Base-by-base conservation (phyloP, 176 grass and related monocot genomes). In the Panicum miliaceum region DNA sequence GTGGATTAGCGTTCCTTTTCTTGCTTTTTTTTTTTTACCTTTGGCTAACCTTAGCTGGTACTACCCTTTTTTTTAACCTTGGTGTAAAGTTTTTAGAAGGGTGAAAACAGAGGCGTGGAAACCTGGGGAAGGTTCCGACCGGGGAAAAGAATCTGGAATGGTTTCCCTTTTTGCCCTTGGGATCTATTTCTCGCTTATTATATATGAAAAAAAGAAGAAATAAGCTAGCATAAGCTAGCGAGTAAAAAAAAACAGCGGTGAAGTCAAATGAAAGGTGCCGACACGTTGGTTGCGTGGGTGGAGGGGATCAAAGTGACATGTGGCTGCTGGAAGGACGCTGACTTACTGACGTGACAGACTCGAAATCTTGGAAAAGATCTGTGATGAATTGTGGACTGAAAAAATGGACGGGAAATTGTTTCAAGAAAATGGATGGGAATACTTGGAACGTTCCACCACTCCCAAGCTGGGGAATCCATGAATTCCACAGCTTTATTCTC, bases 51-150 rank as follows among this genome's bases (percentile, higher is more conserved):
- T 79, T 92, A 86, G 86, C 40, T 19, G 22, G 20, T 51, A 64
- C n/a, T 59, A 77, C 68, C 86, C 67, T 35, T 88, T 82, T 81
- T 87, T 89, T 92, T 82, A 81, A 70, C 86, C 71, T 73, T 56
- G 78, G 69, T 85, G 86, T 85, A 79, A 88, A 92, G 82, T 47
- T 68, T 85, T 60, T 88, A 79, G 84, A 79, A 79, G 68, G 40
- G 76, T 67, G 15, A 81, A 16, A 62, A 73, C 59, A 56, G 61
- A 37, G 19, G 26, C 48, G 9, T 70, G 23, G 75, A 69, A 78
- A 73, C 78, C 20, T 57, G 23, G 41, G 8, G 68, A 57, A 57
- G 57, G 36, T 86, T 53, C 48, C 3, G 3, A 74, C 14, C 43
- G 6, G 38, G 18, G 36, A 41, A 48, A 38, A 38, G 10, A 76